Base-by-base conservation (phyloP, 305 asterid genomes). In the Solanum hybrid region DNA sequence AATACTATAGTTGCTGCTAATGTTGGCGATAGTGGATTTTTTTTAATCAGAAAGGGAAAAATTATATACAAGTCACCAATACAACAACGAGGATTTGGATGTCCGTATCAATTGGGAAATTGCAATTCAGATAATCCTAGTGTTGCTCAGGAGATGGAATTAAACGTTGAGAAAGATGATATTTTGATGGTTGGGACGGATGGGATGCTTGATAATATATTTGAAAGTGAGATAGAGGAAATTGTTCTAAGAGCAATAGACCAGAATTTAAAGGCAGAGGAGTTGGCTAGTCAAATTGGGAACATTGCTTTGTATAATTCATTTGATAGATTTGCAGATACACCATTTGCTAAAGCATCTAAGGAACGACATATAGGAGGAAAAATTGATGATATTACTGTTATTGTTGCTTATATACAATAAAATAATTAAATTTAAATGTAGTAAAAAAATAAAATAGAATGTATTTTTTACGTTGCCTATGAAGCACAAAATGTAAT, bases 1-100 rank as follows among this genome's bases (percentile, higher is more conserved):
- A 76, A 82, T 15, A 40, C 2, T 3, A 13, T 91, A 12, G 34
- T 85, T 17, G 93, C 92, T 0, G 90, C 35, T 3, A 93, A 90
- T 7, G 90, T 92, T 3, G 93, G 94, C 0, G 95, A 92, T 73
- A 90, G 93, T 71, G 93, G 94, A 10, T 93, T 93, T 66, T 4
- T 88, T 29, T 64, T 92, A 9, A 19, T 93, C 5, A 78, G 94
- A 22, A 38, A 56, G 7, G 92, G 90, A 10, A 31, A 66, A 24
- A 77, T 60, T 1, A 35, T 87, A 3, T 90, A 78, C 78, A 38
- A 15, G 19, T 93, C 93, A 0, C 90, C 91, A 0, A 15, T 72
- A 13, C 94, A 92, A 69, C 94, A 89, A 38, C 26, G 6, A 5
- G 1, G 10, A 19, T 19, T 89, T 86, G 90, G 89, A 7, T 86